Evolutionary conservation across 441 rosid genomes (phyloP).

Genomic region (Erysimum pusillum): DNA sequence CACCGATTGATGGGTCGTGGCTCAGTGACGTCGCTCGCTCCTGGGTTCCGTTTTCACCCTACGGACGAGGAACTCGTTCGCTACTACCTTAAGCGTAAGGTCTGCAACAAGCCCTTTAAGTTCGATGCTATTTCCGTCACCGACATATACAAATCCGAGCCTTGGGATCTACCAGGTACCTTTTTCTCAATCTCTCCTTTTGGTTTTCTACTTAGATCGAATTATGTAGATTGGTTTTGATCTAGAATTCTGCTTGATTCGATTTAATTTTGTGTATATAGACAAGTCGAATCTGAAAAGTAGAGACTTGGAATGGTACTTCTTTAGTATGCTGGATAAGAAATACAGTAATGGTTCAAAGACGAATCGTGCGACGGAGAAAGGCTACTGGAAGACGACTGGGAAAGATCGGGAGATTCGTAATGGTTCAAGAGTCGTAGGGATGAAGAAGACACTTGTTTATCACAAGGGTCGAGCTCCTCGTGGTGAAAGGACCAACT

Average conservation of each 20-base stretch:
- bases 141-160: constrained; percentile 91
- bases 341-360: constrained; percentile 86
- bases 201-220: constrained; percentile 9
- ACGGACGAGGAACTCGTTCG: constrained; percentile 94
- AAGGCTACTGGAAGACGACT: constrained; percentile 97
- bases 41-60: constrained; percentile 96
- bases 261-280: constrained; percentile 40
- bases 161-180: constrained; percentile 97
- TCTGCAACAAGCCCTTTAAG: constrained; percentile 72
- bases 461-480: constrained; percentile 94
- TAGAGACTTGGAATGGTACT: constrained; percentile 97
- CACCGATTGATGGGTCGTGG: constrained; percentile 63
- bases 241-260: constrained; percentile 9
- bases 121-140: constrained; percentile 80
- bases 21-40: constrained; percentile 73
- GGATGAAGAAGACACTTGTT: constrained; percentile 98
- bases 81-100: constrained; percentile 87
- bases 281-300: constrained; percentile 86
- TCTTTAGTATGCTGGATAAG: constrained; percentile 83
- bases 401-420: constrained; percentile 84
- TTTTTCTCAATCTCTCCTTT: not conserved
- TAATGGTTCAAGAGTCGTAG: constrained; percentile 58
- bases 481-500: constrained; percentile 80
- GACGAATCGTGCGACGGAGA: constrained; percentile 96
- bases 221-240: constrained; percentile 15